Evolutionary conservation across 768 basidiomycete genomes (phyloP).

Genomic region (Boletales sp.): DNA sequence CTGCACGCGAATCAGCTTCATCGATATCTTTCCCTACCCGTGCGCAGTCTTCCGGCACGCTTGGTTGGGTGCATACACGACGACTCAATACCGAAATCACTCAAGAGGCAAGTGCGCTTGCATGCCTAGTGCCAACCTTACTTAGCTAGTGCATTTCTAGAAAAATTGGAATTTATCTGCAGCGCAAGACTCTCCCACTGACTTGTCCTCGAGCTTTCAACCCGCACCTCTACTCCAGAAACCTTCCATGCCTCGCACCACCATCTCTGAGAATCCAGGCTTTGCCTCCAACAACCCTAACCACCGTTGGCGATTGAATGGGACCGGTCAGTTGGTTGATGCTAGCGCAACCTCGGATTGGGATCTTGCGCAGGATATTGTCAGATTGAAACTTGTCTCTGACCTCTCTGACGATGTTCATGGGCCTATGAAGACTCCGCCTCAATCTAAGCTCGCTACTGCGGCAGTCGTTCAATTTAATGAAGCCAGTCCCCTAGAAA

Average conservation of each 20-base stretch:
- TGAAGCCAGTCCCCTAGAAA: conserved; percentile 70
- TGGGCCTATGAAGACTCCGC: conserved; percentile 58
- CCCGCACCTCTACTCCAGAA: conserved; percentile 36
- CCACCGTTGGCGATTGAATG: conserved; percentile 62
- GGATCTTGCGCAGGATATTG: conserved; percentile 72
- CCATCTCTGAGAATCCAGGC: conserved; percentile 18
- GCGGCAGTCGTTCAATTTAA: conserved; percentile 52
- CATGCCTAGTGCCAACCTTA: conserved; percentile 22
- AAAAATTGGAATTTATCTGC: conserved; percentile 49
- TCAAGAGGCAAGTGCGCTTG: conserved; percentile 43
- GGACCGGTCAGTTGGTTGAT: conserved; percentile 59
- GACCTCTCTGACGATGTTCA: conserved; percentile 50
- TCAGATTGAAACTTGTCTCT: conserved; percentile 61
- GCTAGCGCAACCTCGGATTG: conserved; percentile 53
- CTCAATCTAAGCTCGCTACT: conserved; percentile 57
- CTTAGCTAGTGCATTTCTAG: conserved; percentile 16
- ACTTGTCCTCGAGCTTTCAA: conserved; percentile 32
- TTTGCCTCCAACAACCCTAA: conserved; percentile 34
- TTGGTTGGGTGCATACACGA: conserved; percentile 49
- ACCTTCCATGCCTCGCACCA: conserved; percentile 48
- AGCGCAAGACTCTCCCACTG: conserved; percentile 37
- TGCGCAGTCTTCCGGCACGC: conserved; percentile 30
- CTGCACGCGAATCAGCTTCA: conserved; percentile 35
- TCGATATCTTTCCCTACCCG: conserved; percentile 29
- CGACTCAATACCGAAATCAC: conserved; percentile 31